Evolutionary conservation across 345 rosid species (phyloP), one percentile per base, ranked within the genome.

Genomic region (Gossypium stocksii): DNA sequence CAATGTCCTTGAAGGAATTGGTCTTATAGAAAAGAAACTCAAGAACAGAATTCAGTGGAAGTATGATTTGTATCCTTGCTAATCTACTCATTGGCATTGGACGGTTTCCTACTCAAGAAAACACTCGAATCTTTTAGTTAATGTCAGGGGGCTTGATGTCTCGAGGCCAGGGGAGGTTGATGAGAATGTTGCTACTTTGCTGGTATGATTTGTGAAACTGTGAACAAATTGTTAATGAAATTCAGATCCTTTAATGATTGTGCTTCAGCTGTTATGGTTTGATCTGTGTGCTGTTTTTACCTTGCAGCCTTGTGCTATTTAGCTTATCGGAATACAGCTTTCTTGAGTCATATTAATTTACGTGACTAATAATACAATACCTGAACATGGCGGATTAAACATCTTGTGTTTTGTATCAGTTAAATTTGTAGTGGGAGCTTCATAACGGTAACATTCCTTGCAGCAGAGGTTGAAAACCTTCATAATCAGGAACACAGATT

Each of bases 41-140:
- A 95, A 95, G 85, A 95, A 95, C 80, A 90, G 90, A 82, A 91
- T 95, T 83, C 97, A 93, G 82, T 95, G 98, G 98, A 95, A 93
- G 99, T 95, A 89, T 78, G 90, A 20, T n/a, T 15, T 20, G 78
- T 73, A 78, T 49, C 27, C 77, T 76, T 19, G 56, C 6, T 52
- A 71, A 65, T 70, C 71, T 22, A 25, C 57, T 74, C 73, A 67
- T 51, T 72, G 16, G 49, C 53, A 20, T 48, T 22, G 13, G 46
- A 22, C 4, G n/a, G 11, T 46, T 22, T 45, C 53, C 63, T 64
- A 63, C 64, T 67, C 66, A 64, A 29, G 76, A 74, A 73, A 53
- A 58, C 59, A 77, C 54, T 52, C 51, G 3, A 59, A 34, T 80
- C 70, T 29, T 72, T 71, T 45, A 6, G 17, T 78, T 79, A 49